These are phyloP conservation scores for Alternaria rosae DNA, from an alignment of 2,329 filamentous ascomycete genomes.

Conservation along the genomic window DNA sequence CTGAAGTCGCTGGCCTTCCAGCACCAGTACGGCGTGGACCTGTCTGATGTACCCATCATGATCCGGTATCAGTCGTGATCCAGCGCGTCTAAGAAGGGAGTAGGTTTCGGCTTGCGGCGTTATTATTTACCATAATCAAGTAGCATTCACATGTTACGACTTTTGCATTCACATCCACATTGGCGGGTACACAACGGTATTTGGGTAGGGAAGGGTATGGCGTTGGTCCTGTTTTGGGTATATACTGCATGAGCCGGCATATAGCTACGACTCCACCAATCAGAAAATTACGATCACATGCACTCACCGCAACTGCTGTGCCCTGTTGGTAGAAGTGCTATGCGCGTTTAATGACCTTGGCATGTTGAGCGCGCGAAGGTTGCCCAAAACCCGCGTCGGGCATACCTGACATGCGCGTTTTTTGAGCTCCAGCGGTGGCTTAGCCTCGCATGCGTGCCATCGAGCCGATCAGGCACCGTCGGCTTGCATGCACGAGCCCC, in stretches of 20 bases:
- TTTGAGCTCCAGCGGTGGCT: constrained; percentile 8
- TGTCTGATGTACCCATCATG: constrained; percentile 45
- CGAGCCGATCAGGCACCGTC: constrained; percentile 15
- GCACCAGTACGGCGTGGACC: constrained; percentile 41
- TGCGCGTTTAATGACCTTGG: neutral
- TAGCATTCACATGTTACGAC: constrained; percentile 3
- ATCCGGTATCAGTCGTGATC: constrained; percentile 38
- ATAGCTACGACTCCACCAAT: constrained; percentile 14
- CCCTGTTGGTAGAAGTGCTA: neutral
- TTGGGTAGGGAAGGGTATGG: constrained; percentile 9
- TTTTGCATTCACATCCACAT: constrained; percentile 16
- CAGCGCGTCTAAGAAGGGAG: constrained; percentile 20
- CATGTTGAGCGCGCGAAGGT: neutral
- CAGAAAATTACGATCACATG: constrained; percentile 12
- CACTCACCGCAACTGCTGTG: neutral
- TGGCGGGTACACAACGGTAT: constrained; percentile 17
- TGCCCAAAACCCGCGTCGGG: neutral
- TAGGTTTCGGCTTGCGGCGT: constrained; percentile 4
- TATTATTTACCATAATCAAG: neutral
- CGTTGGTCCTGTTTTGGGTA: constrained; percentile 20
- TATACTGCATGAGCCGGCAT: constrained; percentile 14
- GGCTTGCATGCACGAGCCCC: constrained; percentile 3
- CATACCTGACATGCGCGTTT: constrained; percentile 12
- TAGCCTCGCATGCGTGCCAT: constrained; percentile 14
- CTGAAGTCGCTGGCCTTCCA: constrained; percentile 41